Conservation (phyloP, 768 basidiomycete species). For the Vishniacozyma victoriae region DNA sequence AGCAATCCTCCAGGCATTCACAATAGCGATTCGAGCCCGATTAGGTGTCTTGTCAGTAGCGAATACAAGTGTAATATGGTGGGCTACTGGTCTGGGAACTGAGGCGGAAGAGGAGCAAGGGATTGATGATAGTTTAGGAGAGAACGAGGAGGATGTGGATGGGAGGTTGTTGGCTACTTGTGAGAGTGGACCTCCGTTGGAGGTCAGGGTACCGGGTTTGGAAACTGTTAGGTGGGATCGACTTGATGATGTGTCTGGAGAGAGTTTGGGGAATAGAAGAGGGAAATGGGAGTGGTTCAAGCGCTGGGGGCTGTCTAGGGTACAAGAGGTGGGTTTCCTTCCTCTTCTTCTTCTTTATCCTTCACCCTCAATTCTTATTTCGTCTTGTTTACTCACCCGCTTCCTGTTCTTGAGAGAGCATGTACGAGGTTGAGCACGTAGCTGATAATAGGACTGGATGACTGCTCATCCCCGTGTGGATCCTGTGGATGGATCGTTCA, state of each 20-base stretch:
- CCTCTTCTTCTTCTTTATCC: no score
- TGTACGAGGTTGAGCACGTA: neutral
- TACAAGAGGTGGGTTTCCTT: constrained; percentile 34
- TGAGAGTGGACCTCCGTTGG: constrained; percentile 47
- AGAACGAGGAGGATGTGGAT: constrained; percentile 18
- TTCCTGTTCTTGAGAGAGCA: neutral
- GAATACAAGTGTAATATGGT: constrained; percentile 48
- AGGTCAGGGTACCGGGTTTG: constrained; percentile 47
- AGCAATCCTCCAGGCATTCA: constrained; percentile 41
- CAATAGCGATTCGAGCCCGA: constrained; percentile 40
- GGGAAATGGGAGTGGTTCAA: constrained; percentile 31
- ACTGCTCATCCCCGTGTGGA: constrained; percentile 76
- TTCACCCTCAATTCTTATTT: no score
- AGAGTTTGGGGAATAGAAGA: constrained; percentile 18
- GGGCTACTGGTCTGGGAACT: constrained; percentile 33
- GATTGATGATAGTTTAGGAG: constrained; percentile 4
- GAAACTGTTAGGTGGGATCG: constrained; percentile 47
- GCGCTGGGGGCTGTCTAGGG: constrained; percentile 22
- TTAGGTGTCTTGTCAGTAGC: constrained; percentile 46
- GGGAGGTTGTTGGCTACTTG: constrained; percentile 47
- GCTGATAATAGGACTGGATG: constrained; percentile 66
- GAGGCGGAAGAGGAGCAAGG: constrained; percentile 25
- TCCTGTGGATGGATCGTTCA: constrained; percentile 38
- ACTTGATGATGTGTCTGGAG: constrained; percentile 22
- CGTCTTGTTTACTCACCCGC: no score